phyloP scores from a whole-genome alignment of 345 rosid genomes.

The Eucalyptus marginata region DNA sequence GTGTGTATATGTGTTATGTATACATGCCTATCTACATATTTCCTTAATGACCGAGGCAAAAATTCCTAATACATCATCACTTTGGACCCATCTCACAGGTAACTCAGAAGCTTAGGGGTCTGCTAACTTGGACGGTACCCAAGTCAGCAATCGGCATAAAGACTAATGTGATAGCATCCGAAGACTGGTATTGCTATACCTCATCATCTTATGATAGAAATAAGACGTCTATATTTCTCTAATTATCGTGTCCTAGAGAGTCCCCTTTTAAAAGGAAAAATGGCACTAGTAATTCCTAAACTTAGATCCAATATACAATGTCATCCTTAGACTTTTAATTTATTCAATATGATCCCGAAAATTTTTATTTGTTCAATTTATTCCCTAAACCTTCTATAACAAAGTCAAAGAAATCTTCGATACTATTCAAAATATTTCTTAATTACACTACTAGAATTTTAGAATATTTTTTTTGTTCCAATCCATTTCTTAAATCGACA shows the following conservation, averaged over 20 bases:
- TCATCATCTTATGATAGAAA: neutral
- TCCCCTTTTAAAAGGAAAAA: neutral
- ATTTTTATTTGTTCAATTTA: no score
- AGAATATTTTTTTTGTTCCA: no score
- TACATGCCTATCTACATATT: no score
- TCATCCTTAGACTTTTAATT: neutral
- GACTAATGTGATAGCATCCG: neutral
- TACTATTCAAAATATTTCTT: no score
- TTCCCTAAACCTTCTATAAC: no score
- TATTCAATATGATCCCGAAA: neutral
- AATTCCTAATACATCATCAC: neutral
- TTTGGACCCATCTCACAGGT: neutral
- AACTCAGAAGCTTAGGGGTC: neutral
- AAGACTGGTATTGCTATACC: neutral
- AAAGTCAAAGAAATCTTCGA: no score
- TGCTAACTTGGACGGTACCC: neutral
- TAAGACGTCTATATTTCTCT: neutral
- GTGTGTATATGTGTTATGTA: no score
- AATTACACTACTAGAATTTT: no score
- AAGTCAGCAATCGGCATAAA: neutral
- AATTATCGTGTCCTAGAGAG: neutral
- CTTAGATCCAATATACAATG: neutral
- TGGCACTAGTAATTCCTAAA: neutral
- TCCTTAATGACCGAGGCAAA: neutral
- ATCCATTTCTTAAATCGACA: no score